These are phyloP conservation scores for Kalmanozyma brasiliensis DNA, from an alignment of 1,284 basidiomycete species.

Conservation along the genomic window DNA sequence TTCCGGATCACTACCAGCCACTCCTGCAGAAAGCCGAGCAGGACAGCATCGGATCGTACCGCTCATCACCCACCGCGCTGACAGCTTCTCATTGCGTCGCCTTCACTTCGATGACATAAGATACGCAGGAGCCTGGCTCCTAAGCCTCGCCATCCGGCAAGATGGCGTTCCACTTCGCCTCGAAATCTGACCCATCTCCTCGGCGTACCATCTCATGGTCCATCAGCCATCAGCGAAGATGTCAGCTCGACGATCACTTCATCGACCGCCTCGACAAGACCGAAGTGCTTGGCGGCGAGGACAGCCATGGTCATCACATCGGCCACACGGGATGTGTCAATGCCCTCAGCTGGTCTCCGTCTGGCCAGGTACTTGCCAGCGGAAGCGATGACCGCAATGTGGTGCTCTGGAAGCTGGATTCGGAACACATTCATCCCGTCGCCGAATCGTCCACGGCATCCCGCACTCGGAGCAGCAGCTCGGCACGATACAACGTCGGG, in stretches of 20 bases:
- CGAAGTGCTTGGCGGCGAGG: conserved; percentile 35
- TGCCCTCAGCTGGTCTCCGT: conserved; percentile 82
- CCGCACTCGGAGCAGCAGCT: neutral
- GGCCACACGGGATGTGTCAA: conserved; percentile 53
- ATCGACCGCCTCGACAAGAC: conserved; percentile 37
- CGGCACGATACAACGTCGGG: conserved; percentile 3
- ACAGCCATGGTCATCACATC: conserved; percentile 11
- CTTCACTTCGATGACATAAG: conserved; percentile 3
- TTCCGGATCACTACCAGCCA: no score
- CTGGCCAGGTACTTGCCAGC: conserved; percentile 79
- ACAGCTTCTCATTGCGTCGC: no score
- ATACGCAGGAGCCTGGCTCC: neutral
- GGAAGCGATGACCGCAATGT: conserved; percentile 83
- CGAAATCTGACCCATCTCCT: conserved; percentile 10
- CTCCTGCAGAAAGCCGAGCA: no score
- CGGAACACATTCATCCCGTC: conserved; percentile 60
- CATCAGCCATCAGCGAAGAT: conserved; percentile 11
- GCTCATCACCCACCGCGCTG: no score
- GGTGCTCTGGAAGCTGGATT: conserved; percentile 76
- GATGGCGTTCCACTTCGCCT: conserved; percentile 11
- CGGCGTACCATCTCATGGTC: conserved; percentile 18
- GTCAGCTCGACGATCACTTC: conserved; percentile 28
- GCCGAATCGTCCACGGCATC: conserved; percentile 38
- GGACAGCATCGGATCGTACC: no score
- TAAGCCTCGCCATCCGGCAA: neutral